A percentile compares a stretch with the other conserved stretches of the same genome.
These are phyloP conservation scores for Thielaviopsis ethacetica DNA, from an alignment of 2,329 filamentous ascomycete genomes.

Conservation along the genomic window DNA sequence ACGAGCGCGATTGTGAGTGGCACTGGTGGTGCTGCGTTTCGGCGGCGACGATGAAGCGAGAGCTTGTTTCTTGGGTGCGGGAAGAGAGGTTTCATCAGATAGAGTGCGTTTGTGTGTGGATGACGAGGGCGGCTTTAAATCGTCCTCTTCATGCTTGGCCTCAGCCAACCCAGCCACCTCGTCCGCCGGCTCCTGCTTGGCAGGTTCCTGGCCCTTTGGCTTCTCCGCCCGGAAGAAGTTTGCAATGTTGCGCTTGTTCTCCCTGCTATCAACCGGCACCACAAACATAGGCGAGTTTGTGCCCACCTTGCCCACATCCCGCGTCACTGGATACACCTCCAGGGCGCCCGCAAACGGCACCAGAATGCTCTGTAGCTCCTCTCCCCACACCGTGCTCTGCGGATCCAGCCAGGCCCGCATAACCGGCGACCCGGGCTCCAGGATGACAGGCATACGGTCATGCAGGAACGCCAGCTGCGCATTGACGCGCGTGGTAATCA, in stretches of 20 bases:
- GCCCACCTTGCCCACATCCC: conserved; percentile 86
- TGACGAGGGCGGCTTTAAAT: conserved; percentile 6
- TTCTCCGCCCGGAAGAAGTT: conserved; percentile 69
- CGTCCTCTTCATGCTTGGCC: conserved; percentile 11
- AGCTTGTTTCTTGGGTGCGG: neutral
- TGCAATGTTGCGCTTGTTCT: conserved; percentile 85
- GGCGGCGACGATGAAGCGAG: neutral
- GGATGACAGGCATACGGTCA: conserved; percentile 86
- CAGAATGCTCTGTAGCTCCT: conserved; percentile 62
- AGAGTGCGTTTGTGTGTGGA: neutral
- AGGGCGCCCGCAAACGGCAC: conserved; percentile 64
- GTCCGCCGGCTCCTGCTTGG: neutral
- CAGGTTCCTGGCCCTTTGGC: conserved; percentile 16
- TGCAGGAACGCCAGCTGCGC: conserved; percentile 73
- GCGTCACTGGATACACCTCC: conserved; percentile 70
- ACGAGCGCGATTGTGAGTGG: neutral
- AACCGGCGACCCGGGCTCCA: conserved; percentile 57
- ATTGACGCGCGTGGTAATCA: conserved; percentile 84
- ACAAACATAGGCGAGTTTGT: conserved; percentile 78
- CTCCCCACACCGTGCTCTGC: conserved; percentile 51
- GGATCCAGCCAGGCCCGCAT: conserved; percentile 70
- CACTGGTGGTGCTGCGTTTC: neutral
- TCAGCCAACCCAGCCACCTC: conserved; percentile 6
- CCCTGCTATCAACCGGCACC: conserved; percentile 63
- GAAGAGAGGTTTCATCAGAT: neutral